Conservation (phyloP, 345 rosid species). For the Gossypium arboreum region DNA sequence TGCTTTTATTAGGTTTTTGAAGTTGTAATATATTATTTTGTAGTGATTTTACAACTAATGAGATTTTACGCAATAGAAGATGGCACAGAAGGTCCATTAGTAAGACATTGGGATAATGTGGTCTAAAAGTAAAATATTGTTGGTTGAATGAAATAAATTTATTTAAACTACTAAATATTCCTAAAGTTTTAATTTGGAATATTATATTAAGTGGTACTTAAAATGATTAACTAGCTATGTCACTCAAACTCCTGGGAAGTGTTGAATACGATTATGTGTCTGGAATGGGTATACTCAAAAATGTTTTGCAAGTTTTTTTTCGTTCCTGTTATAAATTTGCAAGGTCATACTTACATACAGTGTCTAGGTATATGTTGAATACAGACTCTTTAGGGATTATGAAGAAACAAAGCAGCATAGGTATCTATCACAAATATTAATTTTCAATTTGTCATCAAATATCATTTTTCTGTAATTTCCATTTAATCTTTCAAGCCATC, state of each 20-base stretch:
- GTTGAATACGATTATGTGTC: neutral
- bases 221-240: conserved; percentile 17
- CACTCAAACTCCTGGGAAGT: neutral
- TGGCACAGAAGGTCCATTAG: neutral
- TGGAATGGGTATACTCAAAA: neutral
- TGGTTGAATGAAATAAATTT: neutral
- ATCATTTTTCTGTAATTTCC: neutral
- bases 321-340: neutral
- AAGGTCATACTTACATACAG: neutral
- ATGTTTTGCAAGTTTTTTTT: neutral
- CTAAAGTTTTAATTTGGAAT: conserved; percentile 8
- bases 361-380: neutral
- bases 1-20: neutral
- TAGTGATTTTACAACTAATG: neutral
- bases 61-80: neutral
- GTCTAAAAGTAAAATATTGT: neutral
- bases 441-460: neutral
- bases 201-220: conserved; percentile 9
- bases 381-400: too few relatives aligned
- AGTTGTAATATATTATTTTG: neutral
- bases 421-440: neutral
- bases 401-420: too few relatives aligned
- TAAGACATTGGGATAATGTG: neutral
- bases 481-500: neutral
- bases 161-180: neutral